phyloP scores from a whole-genome alignment of 1,284 basidiomycete species.

The Leccinum fuscescens region DNA sequence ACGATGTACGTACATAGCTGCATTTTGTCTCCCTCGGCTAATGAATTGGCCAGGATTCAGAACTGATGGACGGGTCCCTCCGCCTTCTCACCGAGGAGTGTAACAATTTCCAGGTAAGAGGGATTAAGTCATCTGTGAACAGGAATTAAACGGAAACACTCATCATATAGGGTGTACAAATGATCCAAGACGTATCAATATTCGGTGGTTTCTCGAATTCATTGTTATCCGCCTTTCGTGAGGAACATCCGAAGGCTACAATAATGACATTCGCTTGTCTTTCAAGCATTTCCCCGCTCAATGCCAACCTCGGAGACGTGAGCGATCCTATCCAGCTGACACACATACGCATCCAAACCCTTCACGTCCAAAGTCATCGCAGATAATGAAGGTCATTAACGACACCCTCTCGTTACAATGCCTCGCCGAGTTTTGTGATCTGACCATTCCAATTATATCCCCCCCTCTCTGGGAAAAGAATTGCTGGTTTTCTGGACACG shows the following conservation, averaged over 20 bases:
- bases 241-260: slow-evolving; percentile 62
- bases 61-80: slow-evolving; percentile 64
- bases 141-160: slow-evolving; percentile 1
- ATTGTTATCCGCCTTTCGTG: slow-evolving; percentile 57
- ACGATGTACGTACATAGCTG: slow-evolving; percentile 45
- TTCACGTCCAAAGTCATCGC: slow-evolving; percentile 28
- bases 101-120: slow-evolving; percentile 64
- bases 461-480: slow-evolving; percentile 41
- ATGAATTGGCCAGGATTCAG: slow-evolving; percentile 42
- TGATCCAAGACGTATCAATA: slow-evolving; percentile 56
- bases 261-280: slow-evolving; percentile 56
- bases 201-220: slow-evolving; percentile 65
- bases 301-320: slow-evolving; percentile 45
- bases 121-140: background rate
- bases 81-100: slow-evolving; percentile 71
- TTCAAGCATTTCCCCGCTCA: slow-evolving; percentile 40
- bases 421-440: slow-evolving; percentile 50
- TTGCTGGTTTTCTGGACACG: slow-evolving; percentile 44
- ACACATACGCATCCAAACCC: background rate
- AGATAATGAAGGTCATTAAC: slow-evolving; percentile 45
- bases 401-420: slow-evolving; percentile 59
- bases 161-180: slow-evolving; percentile 58
- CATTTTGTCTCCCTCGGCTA: slow-evolving; percentile 1
- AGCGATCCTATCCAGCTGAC: slow-evolving; percentile 18
- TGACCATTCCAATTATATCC: slow-evolving; percentile 55